Evolutionary conservation across 179 eudicot species (phyloP), one percentile per base, ranked within the genome.

Genomic region (Patellifolia procumbens): DNA sequence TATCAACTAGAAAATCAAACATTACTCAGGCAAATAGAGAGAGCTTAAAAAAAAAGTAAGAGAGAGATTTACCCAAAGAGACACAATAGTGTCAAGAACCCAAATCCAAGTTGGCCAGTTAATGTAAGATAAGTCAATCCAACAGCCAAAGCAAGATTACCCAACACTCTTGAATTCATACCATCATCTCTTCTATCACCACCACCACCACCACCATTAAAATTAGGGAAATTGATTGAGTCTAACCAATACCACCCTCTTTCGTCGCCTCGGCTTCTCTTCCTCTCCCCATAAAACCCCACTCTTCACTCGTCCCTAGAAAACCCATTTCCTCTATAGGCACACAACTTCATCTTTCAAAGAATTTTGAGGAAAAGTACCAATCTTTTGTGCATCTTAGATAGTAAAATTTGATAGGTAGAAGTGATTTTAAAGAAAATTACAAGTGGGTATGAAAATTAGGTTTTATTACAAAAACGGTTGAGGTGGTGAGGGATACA

Each of bases 101-200:
- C 98, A 94, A 75, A n/a, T n/a, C 97, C 97, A 86, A 94, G 91
- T 80, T 92, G 94, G 43, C 92, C 97, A 80, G 86, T 92, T 75
- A 92, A 19, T 70, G 95, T 26, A 59, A 94, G 93, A 83, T 92
- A 94, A 83, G 94, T 85, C 81, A 94, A 84, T 11, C 91, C 90
- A 79, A 86, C 79, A 77, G 97, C 97, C 82, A 94, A 81, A 77
- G 81, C 96, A 86, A 94, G 84, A 80, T 94, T 92, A 72, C 85
- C 89, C 90, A 94, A 81, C 64, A 86, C 79, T 82, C 91, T 90
- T 43, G 84, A 81, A 69, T 74, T 86, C 4, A 28, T 78, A 42
- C 88, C 78, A 67, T 81, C 83, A 75, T 80, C 87, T 78, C 80
- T 79, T 35, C 89, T 83, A 19, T 89, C 88, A 52, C 89, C 90